Percentiles rank a stretch among this genome's conserved stretches.
phyloP scores from a whole-genome alignment of 2,329 filamentous ascomycete genomes.

The Domatiomyces globalis region DNA sequence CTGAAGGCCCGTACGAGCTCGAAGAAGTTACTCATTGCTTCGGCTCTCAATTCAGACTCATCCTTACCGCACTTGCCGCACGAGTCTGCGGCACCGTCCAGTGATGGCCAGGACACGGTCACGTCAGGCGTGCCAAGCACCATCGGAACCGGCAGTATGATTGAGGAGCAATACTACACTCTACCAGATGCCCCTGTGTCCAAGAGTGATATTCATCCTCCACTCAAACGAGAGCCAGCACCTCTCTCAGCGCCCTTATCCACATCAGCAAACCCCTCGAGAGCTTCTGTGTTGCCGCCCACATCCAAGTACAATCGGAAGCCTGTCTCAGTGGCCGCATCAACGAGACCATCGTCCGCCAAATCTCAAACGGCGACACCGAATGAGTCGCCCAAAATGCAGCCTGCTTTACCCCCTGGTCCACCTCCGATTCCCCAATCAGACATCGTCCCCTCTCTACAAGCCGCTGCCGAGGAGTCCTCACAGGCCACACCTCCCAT shows the following conservation, averaged over 20 bases:
- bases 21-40: neutral
- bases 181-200: conserved; percentile 2
- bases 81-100: too few relatives aligned
- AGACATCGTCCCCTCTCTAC: conserved; percentile 6
- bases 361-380: conserved; percentile 11
- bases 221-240: neutral
- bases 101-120: neutral
- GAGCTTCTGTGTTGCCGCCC: conserved; percentile 4
- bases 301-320: conserved; percentile 18
- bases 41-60: neutral
- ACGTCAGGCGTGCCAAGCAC: conserved; percentile 5
- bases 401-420: conserved; percentile 1
- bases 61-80: neutral
- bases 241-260: conserved; percentile 1
- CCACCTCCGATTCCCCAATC: neutral
- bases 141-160: conserved; percentile 5
- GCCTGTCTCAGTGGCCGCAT: conserved; percentile 7
- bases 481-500: conserved; percentile 2
- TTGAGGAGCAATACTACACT: conserved; percentile 7
- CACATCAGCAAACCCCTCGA: neutral
- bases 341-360: conserved; percentile 4
- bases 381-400: conserved; percentile 10
- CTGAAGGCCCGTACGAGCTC: conserved; percentile 7
- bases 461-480: conserved; percentile 5
- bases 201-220: conserved; percentile 4